phyloP scores from a whole-genome alignment of 169 alveolate genomes.

The Plasmodium reichenowi region DNA sequence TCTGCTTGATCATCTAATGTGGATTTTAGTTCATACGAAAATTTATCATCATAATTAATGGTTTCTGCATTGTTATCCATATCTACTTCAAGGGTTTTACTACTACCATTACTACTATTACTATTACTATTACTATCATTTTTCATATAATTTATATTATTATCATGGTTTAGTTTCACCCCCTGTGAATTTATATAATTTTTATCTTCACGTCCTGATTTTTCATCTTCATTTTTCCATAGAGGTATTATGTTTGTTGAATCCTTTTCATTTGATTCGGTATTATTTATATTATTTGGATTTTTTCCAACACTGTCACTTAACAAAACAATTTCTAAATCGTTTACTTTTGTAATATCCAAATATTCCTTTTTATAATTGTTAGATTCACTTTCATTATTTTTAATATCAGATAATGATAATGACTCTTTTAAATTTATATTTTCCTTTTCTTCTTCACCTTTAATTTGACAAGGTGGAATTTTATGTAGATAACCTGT shows the following conservation, averaged over 20 bases:
- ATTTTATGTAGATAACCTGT: slow-evolving; percentile 80
- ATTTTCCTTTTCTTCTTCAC: background rate
- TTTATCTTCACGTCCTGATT: too few relatives aligned
- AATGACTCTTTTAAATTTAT: background rate
- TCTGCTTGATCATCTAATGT: background rate
- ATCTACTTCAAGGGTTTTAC: background rate
- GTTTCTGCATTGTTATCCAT: background rate
- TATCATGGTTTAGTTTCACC: background rate
- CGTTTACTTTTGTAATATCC: background rate
- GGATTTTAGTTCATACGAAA: background rate
- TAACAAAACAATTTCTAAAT: background rate
- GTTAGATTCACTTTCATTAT: background rate
- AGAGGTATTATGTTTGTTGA: too few relatives aligned
- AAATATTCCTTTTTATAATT: background rate
- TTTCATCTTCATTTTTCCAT: too few relatives aligned
- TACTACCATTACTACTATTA: background rate
- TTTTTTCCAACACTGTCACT: background rate
- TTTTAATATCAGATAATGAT: background rate
- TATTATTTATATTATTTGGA: background rate
- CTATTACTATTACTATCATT: background rate
- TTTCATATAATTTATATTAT: background rate
- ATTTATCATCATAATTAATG: background rate
- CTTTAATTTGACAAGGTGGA: slow-evolving; percentile 31
- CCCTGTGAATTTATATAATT: too few relatives aligned
- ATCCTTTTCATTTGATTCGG: background rate